These are phyloP conservation scores for Neofusicoccum kwambonambiense DNA, from an alignment of 2,329 filamentous ascomycete species.

Conservation along the genomic window DNA sequence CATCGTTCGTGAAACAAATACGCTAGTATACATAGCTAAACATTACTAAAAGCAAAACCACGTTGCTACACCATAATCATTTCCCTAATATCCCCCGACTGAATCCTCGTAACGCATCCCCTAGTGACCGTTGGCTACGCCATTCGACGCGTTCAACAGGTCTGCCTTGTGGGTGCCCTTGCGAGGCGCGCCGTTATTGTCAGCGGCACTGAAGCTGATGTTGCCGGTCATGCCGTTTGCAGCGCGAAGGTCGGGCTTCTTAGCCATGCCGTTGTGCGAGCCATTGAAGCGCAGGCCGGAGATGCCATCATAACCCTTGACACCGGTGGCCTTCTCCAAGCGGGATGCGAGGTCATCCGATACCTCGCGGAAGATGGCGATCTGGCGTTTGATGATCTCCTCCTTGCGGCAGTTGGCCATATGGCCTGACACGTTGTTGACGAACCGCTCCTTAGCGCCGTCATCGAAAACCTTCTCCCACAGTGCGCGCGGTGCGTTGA, in stretches of 20 bases:
- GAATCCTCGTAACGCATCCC: background rate
- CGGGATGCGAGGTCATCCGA: conserved; percentile 57
- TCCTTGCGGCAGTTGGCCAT: conserved; percentile 58
- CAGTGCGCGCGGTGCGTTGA: conserved; percentile 55
- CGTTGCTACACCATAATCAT: background rate
- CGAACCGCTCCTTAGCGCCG: conserved; percentile 56
- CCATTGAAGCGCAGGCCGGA: conserved; percentile 57
- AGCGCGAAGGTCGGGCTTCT: conserved; percentile 43
- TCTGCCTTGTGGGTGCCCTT: conserved; percentile 41
- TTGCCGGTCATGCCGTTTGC: conserved; percentile 52
- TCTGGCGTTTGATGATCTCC: conserved; percentile 64
- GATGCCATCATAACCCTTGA: conserved; percentile 61
- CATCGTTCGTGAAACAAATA: too few species aligned
- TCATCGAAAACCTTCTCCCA: conserved; percentile 65
- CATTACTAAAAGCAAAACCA: too few species aligned
- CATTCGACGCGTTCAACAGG: background rate
- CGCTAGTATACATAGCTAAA: too few species aligned
- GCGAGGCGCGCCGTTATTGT: conserved; percentile 51
- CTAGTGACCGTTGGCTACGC: background rate
- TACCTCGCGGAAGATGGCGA: conserved; percentile 64
- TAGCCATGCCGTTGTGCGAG: conserved; percentile 60
- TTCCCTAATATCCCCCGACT: background rate
- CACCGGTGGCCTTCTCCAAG: conserved; percentile 62
- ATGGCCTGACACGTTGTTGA: conserved; percentile 61
- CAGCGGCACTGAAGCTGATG: conserved; percentile 30